Conservation (phyloP, 306 rosid species). For the Lathyrus tuberosus region DNA sequence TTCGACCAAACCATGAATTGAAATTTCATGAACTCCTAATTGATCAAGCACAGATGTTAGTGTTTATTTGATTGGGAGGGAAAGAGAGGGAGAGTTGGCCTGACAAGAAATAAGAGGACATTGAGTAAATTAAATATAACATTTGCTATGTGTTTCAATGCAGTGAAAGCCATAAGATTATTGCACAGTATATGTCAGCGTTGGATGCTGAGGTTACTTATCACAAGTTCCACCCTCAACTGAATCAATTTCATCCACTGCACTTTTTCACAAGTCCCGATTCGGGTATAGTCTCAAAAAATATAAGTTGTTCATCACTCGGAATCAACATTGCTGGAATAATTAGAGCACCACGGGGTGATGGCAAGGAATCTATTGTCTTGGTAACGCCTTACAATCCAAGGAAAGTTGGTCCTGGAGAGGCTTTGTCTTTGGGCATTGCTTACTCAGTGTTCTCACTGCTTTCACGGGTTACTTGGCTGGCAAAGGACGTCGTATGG, state of each 20-base stretch:
- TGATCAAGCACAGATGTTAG: too few species aligned
- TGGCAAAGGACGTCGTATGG: constrained; percentile 94
- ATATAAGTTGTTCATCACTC: constrained; percentile 60
- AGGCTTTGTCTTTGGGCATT: constrained; percentile 78
- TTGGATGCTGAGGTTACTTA: constrained; percentile 81
- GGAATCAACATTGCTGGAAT: constrained; percentile 85
- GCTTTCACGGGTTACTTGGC: constrained; percentile 86
- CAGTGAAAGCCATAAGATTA: constrained; percentile 68
- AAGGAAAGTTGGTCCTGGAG: constrained; percentile 50
- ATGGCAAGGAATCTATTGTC: constrained; percentile 97
- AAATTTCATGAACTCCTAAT: too few species aligned
- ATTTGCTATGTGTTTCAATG: constrained; percentile 31
- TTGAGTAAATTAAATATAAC: constrained; percentile 18
- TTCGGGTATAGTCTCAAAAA: constrained; percentile 56
- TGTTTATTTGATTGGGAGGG: too few species aligned
- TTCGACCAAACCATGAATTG: not conserved
- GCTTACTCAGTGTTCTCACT: constrained; percentile 87
- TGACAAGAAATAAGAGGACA: too few species aligned
- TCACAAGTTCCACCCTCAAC: constrained; percentile 75
- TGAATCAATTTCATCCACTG: constrained; percentile 66
- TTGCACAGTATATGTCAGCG: constrained; percentile 71
- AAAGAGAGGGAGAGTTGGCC: too few species aligned
- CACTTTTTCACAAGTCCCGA: constrained; percentile 80
- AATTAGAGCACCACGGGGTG: constrained; percentile 90
- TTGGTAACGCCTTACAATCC: constrained; percentile 87